Evolutionary conservation across 768 basidiomycete species (phyloP), one percentile per base, ranked within the genome.

Genomic region (Rhodotorula paludigena): DNA sequence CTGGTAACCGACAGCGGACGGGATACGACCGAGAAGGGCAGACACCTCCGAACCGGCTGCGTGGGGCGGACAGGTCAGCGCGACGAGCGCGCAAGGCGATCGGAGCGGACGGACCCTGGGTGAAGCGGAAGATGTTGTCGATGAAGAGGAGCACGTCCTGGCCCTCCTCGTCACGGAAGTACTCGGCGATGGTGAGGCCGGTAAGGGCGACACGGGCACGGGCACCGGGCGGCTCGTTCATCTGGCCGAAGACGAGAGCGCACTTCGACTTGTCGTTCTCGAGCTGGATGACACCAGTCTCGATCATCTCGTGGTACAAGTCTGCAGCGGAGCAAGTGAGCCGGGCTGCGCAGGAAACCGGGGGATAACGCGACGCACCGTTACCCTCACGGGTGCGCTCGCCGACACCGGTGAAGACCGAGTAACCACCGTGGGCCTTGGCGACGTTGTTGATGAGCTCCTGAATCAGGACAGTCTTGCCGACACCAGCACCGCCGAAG

Each of bases 111-210:
- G 39, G 20, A 67, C 69, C 70, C 81, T 98, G 96, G 76, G 96
- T 99, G 90, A 99, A 99, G 79, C 96, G 93, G 96, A 99, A 99
- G 82, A 99, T 99, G 87, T 99, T 99, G 89, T 99, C 96, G 79
- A 99, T 99, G 86, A 99, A 99, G 78, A 99, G 87, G 79, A 99
- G 85, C 84, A 99, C 96, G 81, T 99, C 96, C 81, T 99, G 96
- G 73, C 96, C 96, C 83, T 99, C 94, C 83, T 98, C 94, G 77
- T 99, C 96, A 87, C 96, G 93, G 96, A 99, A 99, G 84, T 98
- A 99, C 82, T 99, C 96, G 73, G 96, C 96, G 76, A 98, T 98
- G 78, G 96, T 99, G 67, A 99, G 83, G 81, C 96, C 96, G 76
- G 96, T 98, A 77, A 99, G 87, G 73, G 96, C 96, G 77, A 99